Base-by-base conservation (phyloP, 2,329 filamentous ascomycete species). In the Fusarium sp. region DNA sequence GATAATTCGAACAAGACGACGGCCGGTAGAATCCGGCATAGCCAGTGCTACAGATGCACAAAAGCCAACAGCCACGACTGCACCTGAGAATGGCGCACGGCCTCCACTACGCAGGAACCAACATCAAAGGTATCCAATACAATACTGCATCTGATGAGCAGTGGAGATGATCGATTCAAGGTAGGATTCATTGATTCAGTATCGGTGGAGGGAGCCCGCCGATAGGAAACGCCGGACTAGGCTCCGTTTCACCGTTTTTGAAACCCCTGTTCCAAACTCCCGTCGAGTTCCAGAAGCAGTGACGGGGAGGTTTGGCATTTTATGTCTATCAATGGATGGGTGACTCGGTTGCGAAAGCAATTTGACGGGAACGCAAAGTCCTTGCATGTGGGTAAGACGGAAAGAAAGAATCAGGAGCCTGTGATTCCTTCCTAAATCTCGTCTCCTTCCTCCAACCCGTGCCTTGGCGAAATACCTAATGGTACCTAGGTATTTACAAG, bases 191-290 rank as follows among this genome's bases (percentile, higher is more conserved):
- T 62, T 54, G 21, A 56, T 54, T 62, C 31, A 61, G 19, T 33
- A n/a, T 44, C 15, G 45, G 34, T 38, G 19, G 36, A 50, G 22
- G 22, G 36, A 21, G 17, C 17, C 34, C 24, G 22, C 42, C n/a
- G 15, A 24, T 19, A 57, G 24, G 31, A 46, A 49, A 36, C 43
- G 38, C 57, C 19, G 21, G 51, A 46, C 52, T 46, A 57, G 59
- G 62, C 45, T 59, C 52, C 40, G 65, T 68, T 65, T 68, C 64
- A 53, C 24, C 46, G 59, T 54, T 49, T 31, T 53, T 51, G 56
- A 54, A 54, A 65, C 40, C 28, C 28, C 44, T 33, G 44, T 46
- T 33, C 44, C 42, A 44, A 17, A 11, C 11, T 31, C 9, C 28
- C 28, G 28, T 42, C 21, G 7, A 49, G 21, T 26, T 38, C 46